These are phyloP conservation scores for Byssochlamys sp. DNA, from an alignment of 2,329 filamentous ascomycete genomes.

Conservation along the genomic window DNA sequence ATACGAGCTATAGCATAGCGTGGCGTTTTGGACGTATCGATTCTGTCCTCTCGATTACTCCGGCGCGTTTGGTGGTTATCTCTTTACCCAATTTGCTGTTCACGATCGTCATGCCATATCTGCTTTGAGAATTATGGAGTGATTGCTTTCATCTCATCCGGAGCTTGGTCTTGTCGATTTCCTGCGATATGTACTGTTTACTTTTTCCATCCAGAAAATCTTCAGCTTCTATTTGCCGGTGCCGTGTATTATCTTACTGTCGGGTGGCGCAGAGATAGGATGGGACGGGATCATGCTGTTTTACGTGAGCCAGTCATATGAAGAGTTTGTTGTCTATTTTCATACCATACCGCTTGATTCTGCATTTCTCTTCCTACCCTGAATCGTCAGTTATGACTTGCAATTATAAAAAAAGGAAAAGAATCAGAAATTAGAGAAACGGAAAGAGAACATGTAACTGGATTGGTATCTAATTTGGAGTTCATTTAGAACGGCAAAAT, in stretches of 20 bases:
- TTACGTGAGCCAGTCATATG: neutral
- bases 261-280: neutral
- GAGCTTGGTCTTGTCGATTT: neutral
- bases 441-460: neutral
- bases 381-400: neutral
- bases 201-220: neutral
- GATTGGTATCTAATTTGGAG: neutral
- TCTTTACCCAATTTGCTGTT: neutral
- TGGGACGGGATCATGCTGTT: neutral
- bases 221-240: neutral
- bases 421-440: neutral
- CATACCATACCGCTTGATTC: neutral
- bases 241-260: neutral
- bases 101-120: neutral
- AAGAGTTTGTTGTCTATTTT: neutral
- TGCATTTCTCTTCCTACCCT: neutral
- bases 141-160: neutral
- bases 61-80: neutral
- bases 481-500: neutral
- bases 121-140: neutral
- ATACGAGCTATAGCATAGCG: conserved; percentile 2
- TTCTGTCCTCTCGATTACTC: neutral
- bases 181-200: neutral
- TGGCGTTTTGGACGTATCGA: conserved; percentile 9
- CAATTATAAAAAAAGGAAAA: neutral